Evolutionary conservation across 441 rosid species (phyloP), one percentile per base, ranked within the genome.

Genomic region (Adansonia madagascariensis): DNA sequence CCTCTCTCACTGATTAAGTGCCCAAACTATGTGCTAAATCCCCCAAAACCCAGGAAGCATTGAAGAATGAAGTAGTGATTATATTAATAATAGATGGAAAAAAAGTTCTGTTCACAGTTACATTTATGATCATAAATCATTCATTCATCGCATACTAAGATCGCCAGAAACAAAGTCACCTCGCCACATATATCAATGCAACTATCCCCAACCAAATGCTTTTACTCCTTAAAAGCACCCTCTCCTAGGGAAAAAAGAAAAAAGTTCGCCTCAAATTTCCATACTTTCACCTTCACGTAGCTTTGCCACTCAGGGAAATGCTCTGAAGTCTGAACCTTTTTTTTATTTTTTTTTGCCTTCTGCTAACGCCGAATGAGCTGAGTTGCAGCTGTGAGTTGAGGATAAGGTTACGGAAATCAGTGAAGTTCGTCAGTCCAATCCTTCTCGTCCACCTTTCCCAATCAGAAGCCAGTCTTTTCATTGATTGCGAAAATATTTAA

Each of bases 361-460:
- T 69, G 80, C 61, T 73, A 76, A 77, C 52, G 82, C 68, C 76
- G 55, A 75, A 77, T 77, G 69, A 80, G 79, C 71, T 77, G 80
- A 66, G 65, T 17, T 71, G 75, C 44, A 27, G 80, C 68, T 78
- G 85, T 64, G 27, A 52, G 15, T 60, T 76, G 69, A 24, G 86
- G 90, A 85, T 86, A 84, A 88, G 90, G 84, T 83, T 85, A 77
- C 84, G 63, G 88, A 83, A 83, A 80, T 83, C 85, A 65, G 89
- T 82, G 87, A 85, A 46, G 55, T 68, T 63, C 76, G 52, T 73
- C 79, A 14, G 74, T 43, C 89, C 89, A 84, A 81, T 78, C 82
- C 77, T 70, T 46, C 75, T 71, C 61, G 78, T 47, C 86, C 88
- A 76, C 82, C 56, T 76, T 60, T 69, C 64, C 85, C 88, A 76